Percentiles rank a stretch among this genome's conserved stretches.
phyloP scores from a whole-genome alignment of 2,329 filamentous ascomycete species.

The Pseudopithomyces maydicus region DNA sequence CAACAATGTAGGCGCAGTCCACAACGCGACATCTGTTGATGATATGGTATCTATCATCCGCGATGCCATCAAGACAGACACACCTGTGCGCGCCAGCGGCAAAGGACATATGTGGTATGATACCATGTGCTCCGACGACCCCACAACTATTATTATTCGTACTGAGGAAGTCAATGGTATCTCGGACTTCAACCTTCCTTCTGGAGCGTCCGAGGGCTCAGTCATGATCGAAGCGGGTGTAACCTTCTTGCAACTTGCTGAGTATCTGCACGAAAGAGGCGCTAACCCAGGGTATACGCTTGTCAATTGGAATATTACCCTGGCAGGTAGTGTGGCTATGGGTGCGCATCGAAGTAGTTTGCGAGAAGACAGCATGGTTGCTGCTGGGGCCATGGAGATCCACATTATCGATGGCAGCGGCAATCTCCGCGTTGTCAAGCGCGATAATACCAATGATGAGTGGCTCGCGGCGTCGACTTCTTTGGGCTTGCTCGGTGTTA shows the following conservation, averaged over 20 bases:
- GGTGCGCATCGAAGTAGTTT: conserved; percentile 57
- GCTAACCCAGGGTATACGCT: conserved; percentile 58
- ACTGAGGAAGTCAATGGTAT: conserved; percentile 54
- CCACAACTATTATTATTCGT: conserved; percentile 54
- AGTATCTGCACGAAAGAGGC: conserved; percentile 54
- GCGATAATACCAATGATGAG: conserved; percentile 52
- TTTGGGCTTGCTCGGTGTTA: conserved; percentile 55
- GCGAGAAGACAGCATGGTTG: conserved; percentile 56
- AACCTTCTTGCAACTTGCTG: conserved; percentile 55
- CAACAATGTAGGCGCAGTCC: conserved; percentile 47
- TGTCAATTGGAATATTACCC: conserved; percentile 61
- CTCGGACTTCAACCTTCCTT: conserved; percentile 49
- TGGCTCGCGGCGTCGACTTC: conserved; percentile 60
- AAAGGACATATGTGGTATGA: conserved; percentile 62
- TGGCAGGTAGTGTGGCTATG: conserved; percentile 59
- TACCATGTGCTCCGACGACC: conserved; percentile 58
- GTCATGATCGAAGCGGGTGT: conserved; percentile 59
- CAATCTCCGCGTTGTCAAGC: conserved; percentile 49
- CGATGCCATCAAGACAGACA: conserved; percentile 45
- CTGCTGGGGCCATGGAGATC: conserved; percentile 54
- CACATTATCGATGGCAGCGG: conserved; percentile 58
- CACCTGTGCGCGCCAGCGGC: conserved; percentile 54
- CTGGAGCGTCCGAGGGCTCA: conserved; percentile 42
- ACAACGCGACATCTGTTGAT: conserved; percentile 53
- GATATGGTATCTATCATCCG: conserved; percentile 52